These are phyloP conservation scores for Cryptosporidium baileyi DNA, from an alignment of 169 alveolate genomes.

Conservation along the genomic window DNA sequence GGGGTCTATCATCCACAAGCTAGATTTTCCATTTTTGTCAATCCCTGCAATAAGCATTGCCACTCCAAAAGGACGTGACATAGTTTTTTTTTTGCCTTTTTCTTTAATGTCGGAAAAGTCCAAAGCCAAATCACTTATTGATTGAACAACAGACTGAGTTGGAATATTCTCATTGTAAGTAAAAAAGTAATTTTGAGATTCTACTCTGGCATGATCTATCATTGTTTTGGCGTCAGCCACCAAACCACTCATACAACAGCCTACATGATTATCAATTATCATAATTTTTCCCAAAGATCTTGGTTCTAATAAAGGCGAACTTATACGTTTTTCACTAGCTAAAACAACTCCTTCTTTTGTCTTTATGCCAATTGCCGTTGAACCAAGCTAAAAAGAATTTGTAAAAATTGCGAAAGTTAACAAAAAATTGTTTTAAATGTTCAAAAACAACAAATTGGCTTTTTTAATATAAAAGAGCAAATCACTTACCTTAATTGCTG, in stretches of 20 bases:
- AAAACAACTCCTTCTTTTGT: slow-evolving; percentile 95
- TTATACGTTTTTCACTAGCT: slow-evolving; percentile 93
- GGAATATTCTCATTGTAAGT: slow-evolving; percentile 93
- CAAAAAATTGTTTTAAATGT: background rate
- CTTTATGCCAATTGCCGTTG: slow-evolving; percentile 98
- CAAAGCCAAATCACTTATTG: slow-evolving; percentile 94
- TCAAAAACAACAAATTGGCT: background rate
- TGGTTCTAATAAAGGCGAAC: slow-evolving; percentile 90
- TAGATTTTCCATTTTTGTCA: slow-evolving; percentile 92
- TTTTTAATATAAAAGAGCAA: no score
- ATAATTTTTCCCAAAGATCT: slow-evolving; percentile 91
- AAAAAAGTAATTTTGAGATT: slow-evolving; percentile 94
- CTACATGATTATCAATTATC: slow-evolving; percentile 94
- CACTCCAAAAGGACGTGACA: slow-evolving; percentile 98
- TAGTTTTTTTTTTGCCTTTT: slow-evolving; percentile 82
- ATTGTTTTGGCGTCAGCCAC: slow-evolving; percentile 98
- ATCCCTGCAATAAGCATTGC: slow-evolving; percentile 96
- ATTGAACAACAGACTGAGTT: slow-evolving; percentile 86
- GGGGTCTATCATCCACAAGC: slow-evolving; percentile 96
- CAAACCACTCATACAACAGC: slow-evolving; percentile 97
- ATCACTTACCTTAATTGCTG: slow-evolving; percentile 90
- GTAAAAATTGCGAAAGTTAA: background rate
- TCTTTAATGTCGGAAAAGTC: slow-evolving; percentile 90
- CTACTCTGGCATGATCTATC: slow-evolving; percentile 97
- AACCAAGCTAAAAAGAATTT: slow-evolving; percentile 84